Evolutionary conservation across 495 filamentous ascomycete species (phyloP), one percentile per base, ranked within the genome.

Genomic region (Trichocladium uniseriatum): DNA sequence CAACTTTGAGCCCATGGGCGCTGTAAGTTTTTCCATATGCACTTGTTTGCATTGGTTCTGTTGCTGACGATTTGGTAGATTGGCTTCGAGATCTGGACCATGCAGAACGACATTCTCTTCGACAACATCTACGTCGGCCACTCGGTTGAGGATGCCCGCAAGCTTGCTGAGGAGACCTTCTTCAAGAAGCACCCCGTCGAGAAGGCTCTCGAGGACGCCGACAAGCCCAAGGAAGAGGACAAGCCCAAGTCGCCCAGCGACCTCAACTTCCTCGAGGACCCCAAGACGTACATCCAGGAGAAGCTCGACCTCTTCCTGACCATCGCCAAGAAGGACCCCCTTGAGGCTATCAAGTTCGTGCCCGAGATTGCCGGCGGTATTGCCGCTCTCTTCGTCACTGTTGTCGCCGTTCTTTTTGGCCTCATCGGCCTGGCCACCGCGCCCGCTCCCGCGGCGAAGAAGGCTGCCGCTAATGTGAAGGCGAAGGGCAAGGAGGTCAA

Each of bases 111-210:
- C 68, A 95, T 97, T 55, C 82, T 96, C 58, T 99, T 99, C 62
- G 89, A 97, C 81, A 99, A 99, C 82, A 89, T 99, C 79, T 99
- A 97, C 80, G 85, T 99, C 70, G 94, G 94, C 55, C 94, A 99
- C 82, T 99, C 94, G 38, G 69, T 87, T 57, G 88, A 86, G 64
- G 94, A 99, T 57, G 94, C 94, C 51, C 81, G 84, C 69, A 85
- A 89, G 73, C 75, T 99, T 56, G 84, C 91, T 67, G 70, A 86
- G 42, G 87, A 95, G 77, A 92, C 88, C 54, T 99, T 90, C 71
- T 86, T 89, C 68, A 71, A 91, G 70, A 99, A 99, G 85, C 75
- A 82, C 67, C 73, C 82, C 45, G 72, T 89, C 51, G 94, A 99
- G 76, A 75, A 83, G 74, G 78, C 80, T 5, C 78, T 91, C 60